phyloP scores from a whole-genome alignment of 257 asterid genomes.

The Datura wrightii region DNA sequence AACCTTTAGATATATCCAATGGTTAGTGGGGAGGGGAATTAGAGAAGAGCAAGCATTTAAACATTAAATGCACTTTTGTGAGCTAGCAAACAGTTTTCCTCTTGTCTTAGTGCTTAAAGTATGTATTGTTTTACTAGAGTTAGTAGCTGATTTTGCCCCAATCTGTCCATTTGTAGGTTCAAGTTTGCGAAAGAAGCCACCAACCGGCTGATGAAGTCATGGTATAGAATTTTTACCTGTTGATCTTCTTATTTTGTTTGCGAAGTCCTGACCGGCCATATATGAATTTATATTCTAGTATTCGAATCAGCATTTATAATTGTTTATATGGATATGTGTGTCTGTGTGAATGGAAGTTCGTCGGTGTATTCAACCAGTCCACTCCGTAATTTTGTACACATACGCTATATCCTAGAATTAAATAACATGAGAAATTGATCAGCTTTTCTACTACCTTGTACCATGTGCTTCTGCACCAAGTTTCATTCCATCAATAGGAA shows the following conservation, averaged over 20 bases:
- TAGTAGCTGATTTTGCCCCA: not conserved
- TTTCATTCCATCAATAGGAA: slow-evolving; percentile 1
- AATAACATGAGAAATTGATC: slow-evolving; percentile 13
- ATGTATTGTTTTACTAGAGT: not conserved
- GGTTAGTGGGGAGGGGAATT: not conserved
- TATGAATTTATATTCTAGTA: not conserved
- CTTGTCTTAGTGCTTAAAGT: not conserved
- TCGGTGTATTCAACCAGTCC: not conserved
- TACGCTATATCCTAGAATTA: not conserved
- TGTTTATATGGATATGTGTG: not conserved
- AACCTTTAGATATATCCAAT: slow-evolving; percentile 4
- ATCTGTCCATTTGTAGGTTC: slow-evolving; percentile 63
- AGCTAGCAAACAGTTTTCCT: not conserved
- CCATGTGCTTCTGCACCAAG: slow-evolving; percentile 19
- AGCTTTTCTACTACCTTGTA: not conserved
- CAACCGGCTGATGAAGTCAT: slow-evolving; percentile 91
- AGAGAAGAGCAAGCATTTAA: slow-evolving; percentile 5
- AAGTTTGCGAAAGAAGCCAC: slow-evolving; percentile 88
- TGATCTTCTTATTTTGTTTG: not conserved
- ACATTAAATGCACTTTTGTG: not conserved
- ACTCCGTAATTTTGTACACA: not conserved
- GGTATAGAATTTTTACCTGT: slow-evolving; percentile 45
- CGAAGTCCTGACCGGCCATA: not conserved
- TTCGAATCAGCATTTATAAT: not conserved
- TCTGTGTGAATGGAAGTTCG: not conserved